Conservation (phyloP, 345 rosid genomes). For the Eucalyptus cladocalyx region DNA sequence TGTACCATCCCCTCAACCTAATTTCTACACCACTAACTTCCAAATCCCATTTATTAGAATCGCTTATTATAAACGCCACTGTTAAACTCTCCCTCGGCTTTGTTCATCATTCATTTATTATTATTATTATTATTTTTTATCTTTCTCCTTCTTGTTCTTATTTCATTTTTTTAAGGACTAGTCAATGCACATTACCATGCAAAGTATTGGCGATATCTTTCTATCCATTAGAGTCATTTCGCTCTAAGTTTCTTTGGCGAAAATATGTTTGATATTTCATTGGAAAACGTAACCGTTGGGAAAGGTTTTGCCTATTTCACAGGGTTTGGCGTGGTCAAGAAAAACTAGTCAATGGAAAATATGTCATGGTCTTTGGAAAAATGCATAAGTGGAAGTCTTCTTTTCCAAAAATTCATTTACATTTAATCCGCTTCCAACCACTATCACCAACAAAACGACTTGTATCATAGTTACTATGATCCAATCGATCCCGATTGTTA, state of each 20-base stretch:
- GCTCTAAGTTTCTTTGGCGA: neutral
- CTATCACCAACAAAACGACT: neutral
- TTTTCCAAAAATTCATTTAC: neutral
- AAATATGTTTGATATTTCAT: neutral
- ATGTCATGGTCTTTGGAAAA: neutral
- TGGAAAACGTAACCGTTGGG: neutral
- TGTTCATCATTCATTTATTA: neutral
- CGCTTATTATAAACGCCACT: neutral
- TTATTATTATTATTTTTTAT: too few species aligned
- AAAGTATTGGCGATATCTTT: neutral
- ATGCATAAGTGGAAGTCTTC: neutral
- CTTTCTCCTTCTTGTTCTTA: neutral
- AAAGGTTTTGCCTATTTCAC: neutral
- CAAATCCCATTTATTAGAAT: neutral
- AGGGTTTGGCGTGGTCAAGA: neutral
- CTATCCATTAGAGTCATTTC: neutral
- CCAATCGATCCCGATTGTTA: neutral
- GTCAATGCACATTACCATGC: neutral
- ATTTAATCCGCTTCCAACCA: neutral
- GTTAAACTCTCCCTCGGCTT: neutral
- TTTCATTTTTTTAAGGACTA: neutral
- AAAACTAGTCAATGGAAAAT: neutral
- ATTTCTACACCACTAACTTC: neutral
- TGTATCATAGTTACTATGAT: neutral
- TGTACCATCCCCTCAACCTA: conserved; percentile 4